Base-by-base conservation (phyloP, 179 eudicot species). In the Monotropa hypopitys region DNA sequence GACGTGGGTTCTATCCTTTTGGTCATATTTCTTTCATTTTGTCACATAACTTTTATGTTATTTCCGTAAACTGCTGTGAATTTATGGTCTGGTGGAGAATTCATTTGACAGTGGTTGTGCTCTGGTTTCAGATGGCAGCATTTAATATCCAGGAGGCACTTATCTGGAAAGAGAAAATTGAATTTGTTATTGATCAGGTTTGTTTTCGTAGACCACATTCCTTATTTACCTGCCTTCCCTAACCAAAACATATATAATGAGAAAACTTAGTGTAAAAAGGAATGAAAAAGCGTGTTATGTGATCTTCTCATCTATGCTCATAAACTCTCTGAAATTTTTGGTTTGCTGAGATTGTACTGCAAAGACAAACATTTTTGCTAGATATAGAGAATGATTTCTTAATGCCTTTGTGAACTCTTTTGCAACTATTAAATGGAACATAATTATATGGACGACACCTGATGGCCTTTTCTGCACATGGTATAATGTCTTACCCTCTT, bases 131-230 rank as follows among this genome's bases (percentile, higher is more conserved):
- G 91, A 88, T 88, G 91, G 99, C 99, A 82, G 98, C 99, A 79
- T 96, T 94, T 79, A 96, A 96, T 87, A 96, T 96, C 79, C 98
- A 96, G 87, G 99, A 96, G 88, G 98, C 97, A 74, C 90, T 93
- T 54, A 83, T 88, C 75, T 96, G 99, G 99, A 96, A 96, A 87
- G 99, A 94, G 72, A 96, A 91, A 85, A 90, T 96, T 72, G 99
- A 94, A 88, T 90, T 84, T 81, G 96, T 96, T 61, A 96, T 96
- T 80, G 99, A 96, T 81, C 97, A 94, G 99, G 99, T 93, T 62
- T 74, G 40, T 62, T 47, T 63, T 73, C 53, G 4, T 18, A 15
- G 65, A 51, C 46, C 21, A 47, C 38, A 67, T 66, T 35, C n/a
- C 56, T 35, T 23, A 10, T 21, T 45, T 20, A 5, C 45, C 13